Evolutionary conservation across 2,329 filamentous ascomycete genomes (phyloP), one percentile per base, ranked within the genome.

Genomic region (Mycocentrospora acerina): DNA sequence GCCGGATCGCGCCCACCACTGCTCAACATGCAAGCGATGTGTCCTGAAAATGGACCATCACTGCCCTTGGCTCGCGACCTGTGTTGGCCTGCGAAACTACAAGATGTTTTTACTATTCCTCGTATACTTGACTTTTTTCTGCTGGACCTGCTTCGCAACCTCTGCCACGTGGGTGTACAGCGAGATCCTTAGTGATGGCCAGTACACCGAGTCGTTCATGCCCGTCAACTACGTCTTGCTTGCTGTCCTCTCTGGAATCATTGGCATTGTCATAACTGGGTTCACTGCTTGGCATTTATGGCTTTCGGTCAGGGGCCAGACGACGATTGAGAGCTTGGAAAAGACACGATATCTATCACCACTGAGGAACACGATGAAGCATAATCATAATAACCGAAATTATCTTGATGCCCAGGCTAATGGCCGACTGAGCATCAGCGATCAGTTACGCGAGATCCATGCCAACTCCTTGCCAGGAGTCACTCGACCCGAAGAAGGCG

Each of bases 31-130:
- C 71, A 82, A 85, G 53, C 85, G 86, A 60, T 98, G 93, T 67
- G 90, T 98, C 17, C 77, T 98, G 67, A 98, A 98, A 76, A 98
- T 98, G 93, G 93, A 98, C 65, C 93, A 98, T 68, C 93, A 98
- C 72, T 98, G 93, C 66, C 93, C 93, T 12, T 98, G 93, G 93
- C 78, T 98, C 33, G 91, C 93, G 18, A 95, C 89, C 4, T 98
- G 93, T 68, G 87, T 98, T 43, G 93, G 93, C 14, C 74, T 98
- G 49, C 82, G 82, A 61, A 98, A 98, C 70, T 94, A 96, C 76
- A 98, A 98, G 71, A 79, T 90, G 0, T 98, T 98, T 64, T 67
- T 98, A 36, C 78, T 97, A 3, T 98, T 97, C 66, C 76, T 98
- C 17, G 79, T 90, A 39, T 97, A 98, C 67, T 89, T 88, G 0